Percentiles rank a stretch among this genome's conserved stretches.
Evolutionary conservation across 2,329 filamentous ascomycete species (phyloP).

Genomic region (Colletotrichum truncatum): DNA sequence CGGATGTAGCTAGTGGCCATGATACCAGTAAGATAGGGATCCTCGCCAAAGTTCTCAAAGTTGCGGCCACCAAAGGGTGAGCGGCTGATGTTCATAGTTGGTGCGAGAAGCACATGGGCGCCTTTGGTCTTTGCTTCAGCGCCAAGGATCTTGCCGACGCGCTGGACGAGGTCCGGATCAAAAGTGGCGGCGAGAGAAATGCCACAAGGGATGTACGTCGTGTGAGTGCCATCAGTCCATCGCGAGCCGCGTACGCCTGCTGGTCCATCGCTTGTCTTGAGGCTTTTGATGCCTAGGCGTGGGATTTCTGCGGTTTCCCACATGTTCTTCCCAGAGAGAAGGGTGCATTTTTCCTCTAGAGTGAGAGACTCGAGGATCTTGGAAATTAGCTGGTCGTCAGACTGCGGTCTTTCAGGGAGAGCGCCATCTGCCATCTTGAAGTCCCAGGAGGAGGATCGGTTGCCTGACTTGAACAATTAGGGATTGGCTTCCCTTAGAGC

Average conservation of each 20-base stretch:
- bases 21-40: slow-evolving; percentile 76
- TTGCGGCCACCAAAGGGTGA: slow-evolving; percentile 76
- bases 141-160: slow-evolving; percentile 36
- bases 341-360: slow-evolving; percentile 28
- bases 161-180: slow-evolving; percentile 35
- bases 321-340: slow-evolving; percentile 21
- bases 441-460: background rate
- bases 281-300: slow-evolving; percentile 28
- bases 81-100: slow-evolving; percentile 28
- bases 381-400: background rate
- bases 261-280: slow-evolving; percentile 33
- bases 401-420: background rate
- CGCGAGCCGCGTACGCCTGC: slow-evolving; percentile 34
- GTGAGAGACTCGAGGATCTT: background rate
- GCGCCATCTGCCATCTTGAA: background rate
- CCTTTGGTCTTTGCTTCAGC: slow-evolving; percentile 37
- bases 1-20: slow-evolving; percentile 68
- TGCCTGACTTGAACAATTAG: too few species aligned
- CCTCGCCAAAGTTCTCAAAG: slow-evolving; percentile 84
- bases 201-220: slow-evolving; percentile 32
- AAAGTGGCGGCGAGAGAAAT: slow-evolving; percentile 39
- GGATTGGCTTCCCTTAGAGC: accelerated
- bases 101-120: slow-evolving; percentile 28
- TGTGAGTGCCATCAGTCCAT: slow-evolving; percentile 32
- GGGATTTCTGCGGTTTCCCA: slow-evolving; percentile 31